Base-by-base conservation (phyloP, 2,329 filamentous ascomycete species). In the Talaromyces piceae region DNA sequence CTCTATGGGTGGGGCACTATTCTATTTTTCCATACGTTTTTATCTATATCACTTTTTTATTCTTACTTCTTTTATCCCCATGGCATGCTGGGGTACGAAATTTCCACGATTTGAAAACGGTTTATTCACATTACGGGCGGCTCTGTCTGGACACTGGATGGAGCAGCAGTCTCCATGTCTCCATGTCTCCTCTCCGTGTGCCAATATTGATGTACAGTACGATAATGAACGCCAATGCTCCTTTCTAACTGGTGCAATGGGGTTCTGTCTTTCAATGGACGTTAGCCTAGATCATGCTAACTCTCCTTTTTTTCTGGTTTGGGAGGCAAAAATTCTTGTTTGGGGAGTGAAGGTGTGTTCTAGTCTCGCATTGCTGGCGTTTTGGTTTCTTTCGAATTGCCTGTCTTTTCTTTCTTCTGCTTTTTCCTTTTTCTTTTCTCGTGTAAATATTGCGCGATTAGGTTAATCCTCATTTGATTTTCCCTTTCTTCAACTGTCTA, bases 371-470 rank as follows among this genome's bases (percentile, higher is more conserved):
- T 45, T 39, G 49, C 20, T 23, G 49, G 41, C 26, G 41, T 46
- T 45, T 43, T 39, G 27, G 20, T 45, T 39, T 23, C 33, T 27
- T 22, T 41, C 22, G 33, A 20, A 41, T 49, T 39, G 31, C 47
- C 13, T 48, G n/a, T 41, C 5, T n/a, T 33, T 26, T 7, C 22
- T 50, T 31, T 13, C 43, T n/a, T 16, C 30, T 18, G 20, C 6
- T n/a, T 49, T 18, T 3, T 26, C 16, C 20, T 25, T 16, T 30
- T 48, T 23, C 9, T 16, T 18, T 23, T 23, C 30, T 48, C 46
- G 7, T 48, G 46, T 48, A 48, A n/a, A 48, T 48, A 48, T 23
- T 48, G 23, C 46, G 39, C 33, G 39, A 28, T 27, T 23, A 6
- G 16, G 25, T 27, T 48, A 41, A 16, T 41, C 20, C 33, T 13